Base-by-base conservation (phyloP, 495 filamentous ascomycete species). In the Tuber indicum region DNA sequence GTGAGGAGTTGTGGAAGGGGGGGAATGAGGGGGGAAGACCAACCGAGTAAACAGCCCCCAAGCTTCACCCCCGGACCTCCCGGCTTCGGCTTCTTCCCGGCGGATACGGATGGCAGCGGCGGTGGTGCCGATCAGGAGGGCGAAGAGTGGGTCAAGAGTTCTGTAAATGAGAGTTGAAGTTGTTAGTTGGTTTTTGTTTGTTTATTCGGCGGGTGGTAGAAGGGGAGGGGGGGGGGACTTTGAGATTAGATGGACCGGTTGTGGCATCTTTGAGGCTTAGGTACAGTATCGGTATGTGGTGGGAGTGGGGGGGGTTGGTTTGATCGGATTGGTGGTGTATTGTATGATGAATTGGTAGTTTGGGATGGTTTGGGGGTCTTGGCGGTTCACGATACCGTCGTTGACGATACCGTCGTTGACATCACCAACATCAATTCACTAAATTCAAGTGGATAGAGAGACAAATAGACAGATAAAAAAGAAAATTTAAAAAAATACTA, bases 81-180 rank as follows among this genome's bases (percentile, higher is more conserved):
- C 91, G 73, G 89, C 88, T 77, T 92, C 92, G 77, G 88, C 90
- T 83, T 96, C 92, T 82, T 98, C 96, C 41, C 94, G 92, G 79
- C 91, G 92, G 84, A 99, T 91, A 77, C 92, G 87, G 43, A 88
- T 85, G n/a, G 85, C 86, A 16, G 91, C 90, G 2, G 91, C 91
- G 36, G 87, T 86, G 21, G 89, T 72, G 17, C 91, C 96, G 82
- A 98, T 95, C 73, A 89, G 84, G 62, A 97, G 77, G 62, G 94
- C 96, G 83, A 98, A 99, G 78, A 97, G 81, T 32, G 95, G 96
- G 82, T 99, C 96, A 36, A 88, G 89, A 72, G 89, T 81, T 84
- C 93, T 94, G 77, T 23, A 12, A 52, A 52, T n/a, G 23, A 52
- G 47, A 23, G 23, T 19, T 9, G 47, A 21, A 36, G 41, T 41